phyloP scores from a whole-genome alignment of 2,329 filamentous ascomycete genomes.

The Neofusicoccum sp. region DNA sequence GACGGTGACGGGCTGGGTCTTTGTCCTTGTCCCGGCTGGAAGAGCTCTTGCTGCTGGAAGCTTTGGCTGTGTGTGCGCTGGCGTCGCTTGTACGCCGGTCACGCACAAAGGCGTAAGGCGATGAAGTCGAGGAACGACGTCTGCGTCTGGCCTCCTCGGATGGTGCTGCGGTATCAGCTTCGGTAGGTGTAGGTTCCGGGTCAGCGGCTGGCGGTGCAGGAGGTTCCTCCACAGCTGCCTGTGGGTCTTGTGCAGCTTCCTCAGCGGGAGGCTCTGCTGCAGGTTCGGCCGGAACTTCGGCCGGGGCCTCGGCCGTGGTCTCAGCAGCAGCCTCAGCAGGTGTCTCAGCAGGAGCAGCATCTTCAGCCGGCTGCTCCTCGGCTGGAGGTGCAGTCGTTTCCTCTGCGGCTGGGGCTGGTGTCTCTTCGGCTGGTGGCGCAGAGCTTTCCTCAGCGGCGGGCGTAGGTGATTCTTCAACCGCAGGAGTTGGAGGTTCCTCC shows the following conservation, averaged over 20 bases:
- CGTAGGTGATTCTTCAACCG: not conserved
- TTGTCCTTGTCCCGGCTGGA: not conserved
- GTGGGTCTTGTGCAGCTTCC: not conserved
- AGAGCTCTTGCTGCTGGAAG: not conserved
- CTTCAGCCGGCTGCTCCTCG: too few relatives aligned
- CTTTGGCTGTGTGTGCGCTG: not conserved
- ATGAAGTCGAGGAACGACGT: not conserved
- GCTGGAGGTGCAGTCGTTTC: too few relatives aligned
- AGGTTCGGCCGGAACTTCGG: too few relatives aligned
- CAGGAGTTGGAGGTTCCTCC: not conserved
- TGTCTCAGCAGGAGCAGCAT: too few relatives aligned
- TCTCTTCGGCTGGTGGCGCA: too few relatives aligned
- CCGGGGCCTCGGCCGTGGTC: too few relatives aligned
- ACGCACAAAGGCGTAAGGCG: not conserved
- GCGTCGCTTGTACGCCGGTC: not conserved
- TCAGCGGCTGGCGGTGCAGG: not conserved
- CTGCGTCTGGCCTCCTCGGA: not conserved
- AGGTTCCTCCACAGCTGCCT: not conserved
- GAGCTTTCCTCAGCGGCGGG: not conserved
- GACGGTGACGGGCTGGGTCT: not conserved
- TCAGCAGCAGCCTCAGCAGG: too few relatives aligned
- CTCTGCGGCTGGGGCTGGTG: not conserved
- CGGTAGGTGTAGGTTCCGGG: not conserved
- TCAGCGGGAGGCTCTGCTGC: too few relatives aligned
- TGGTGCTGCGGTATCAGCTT: not conserved